Base-by-base conservation (phyloP, 23 red algal species). In the Chondrus crispus region DNA sequence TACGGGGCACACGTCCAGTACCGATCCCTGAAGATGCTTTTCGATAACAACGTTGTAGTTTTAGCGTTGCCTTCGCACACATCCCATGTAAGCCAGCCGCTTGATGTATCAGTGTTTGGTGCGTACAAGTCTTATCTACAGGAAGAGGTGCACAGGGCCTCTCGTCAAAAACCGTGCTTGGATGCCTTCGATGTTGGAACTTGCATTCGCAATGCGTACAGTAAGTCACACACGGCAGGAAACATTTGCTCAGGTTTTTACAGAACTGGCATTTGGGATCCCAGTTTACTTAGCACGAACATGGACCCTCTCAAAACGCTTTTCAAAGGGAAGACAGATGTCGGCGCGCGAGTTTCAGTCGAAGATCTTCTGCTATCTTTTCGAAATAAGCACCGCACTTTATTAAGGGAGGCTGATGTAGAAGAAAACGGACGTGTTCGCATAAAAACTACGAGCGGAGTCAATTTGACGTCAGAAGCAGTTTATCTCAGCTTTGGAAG, bases 61-160 rank as follows among this genome's bases (percentile, higher is more conserved):
- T 29, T 60, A 4, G 39, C 22, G 12, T 16, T 85, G 5, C 81
- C 81, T 9, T 3, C 81, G 10, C 53, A 73, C 81, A 85, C 81
- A 4, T 85, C 53, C 0, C 54, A 85, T 68, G 46, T 64, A 35
- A 18, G 35, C 14, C 81, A 85, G 53, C 81, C 81, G 11, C 43
- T 85, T 0, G 4, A 69, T 68, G 81, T 85, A 51, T 62, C 81
- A 42, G 51, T 85, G 14, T 85, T 75, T 26, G 33, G 81, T 43
- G 39, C 52, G 1, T 66, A 46, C 18, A 85, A 85, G 81, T 62
- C 81, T 3, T 42, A 66, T 24, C 43, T 77, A 10, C 71, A 77
- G 44, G 35, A 32, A 32, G 60, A 66, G 35, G 35, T 66, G 26
- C 0, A 66, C n/a, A n/a, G n/a, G n/a, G n/a, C n/a, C n/a, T n/a